Evolutionary conservation across 805 yeast species (phyloP), one percentile per base, ranked within the genome.

Genomic region (Myxozyma lipomycoides): DNA sequence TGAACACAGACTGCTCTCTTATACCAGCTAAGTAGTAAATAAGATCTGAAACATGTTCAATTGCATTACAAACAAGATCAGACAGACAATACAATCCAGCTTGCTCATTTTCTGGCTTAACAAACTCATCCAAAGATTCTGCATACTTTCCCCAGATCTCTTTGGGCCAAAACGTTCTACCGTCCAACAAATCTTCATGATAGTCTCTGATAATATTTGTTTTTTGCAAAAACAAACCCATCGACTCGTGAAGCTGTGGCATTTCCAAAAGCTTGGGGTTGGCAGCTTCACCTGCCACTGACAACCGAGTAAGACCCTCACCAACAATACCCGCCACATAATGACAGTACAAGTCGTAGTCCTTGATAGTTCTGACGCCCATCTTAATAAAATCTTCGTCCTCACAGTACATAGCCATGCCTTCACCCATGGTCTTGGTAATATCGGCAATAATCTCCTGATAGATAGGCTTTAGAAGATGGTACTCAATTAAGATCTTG

Each of bases 301-400:
- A 79, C 68, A 93, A 73, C 56, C 84, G 78, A 9, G 98, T 89
- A 60, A 89, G 74, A 2, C 98, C 98, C 64, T 89, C 96, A 50
- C 99, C 98, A 37, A 93, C 98, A 46, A 93, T 75, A 1, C 98
- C 99, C 1, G 99, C 98, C 52, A 93, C 99, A 64, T 90, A 87
- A 70, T 90, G 90, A 70, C 99, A 93, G 73, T 93, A 93, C 55
- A 84, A 74, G 66, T 93, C 90, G 66, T 85, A 93, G 64, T 89
- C 98, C 54, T 77, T 73, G 40, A 86, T 67, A 1, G 96, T 87
- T 43, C 72, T 73, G 42, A 93, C 82, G 1, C 98, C 98, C 55
- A 80, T 79, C 59, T 78, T 66, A 67, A 87, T 88, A 72, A 86
- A 86, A 56, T 83, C 77, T 45, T 84, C 93, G 63, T 84, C 82